Base-by-base conservation (phyloP, 495 filamentous ascomycete genomes). In the Penicillium ochrochloron region DNA sequence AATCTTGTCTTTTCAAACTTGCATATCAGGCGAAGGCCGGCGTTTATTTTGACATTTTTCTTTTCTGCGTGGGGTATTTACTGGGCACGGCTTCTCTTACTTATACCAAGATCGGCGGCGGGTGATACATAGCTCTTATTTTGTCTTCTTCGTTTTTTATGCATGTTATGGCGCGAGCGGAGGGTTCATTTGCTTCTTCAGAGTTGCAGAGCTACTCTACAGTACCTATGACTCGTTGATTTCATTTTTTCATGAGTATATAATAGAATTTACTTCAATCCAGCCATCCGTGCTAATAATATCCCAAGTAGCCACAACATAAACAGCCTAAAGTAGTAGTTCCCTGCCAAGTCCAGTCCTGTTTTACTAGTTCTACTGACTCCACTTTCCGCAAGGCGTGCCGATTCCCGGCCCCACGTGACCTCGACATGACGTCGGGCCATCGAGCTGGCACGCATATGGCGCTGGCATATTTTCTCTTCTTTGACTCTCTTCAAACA, bases 11-110 rank as follows among this genome's bases (percentile, higher is more conserved):
- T 65, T 62, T 66, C 68, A 65, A 68, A 64, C 62, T 52, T 76
- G 73, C 77, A 79, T 78, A 69, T 68, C 62, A 64, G 72, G 63
- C 64, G 64, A 21, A n/a, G 63, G 59, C 46, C 50, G 77, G 77
- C 77, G 75, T 79, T 75, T 25, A 50, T 31, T 59, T 25, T 48
- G 44, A 48, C 10, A 52, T 35, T 33, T 39, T 52, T 15, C 21
- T 39, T 39, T 39, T 15, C 25, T 15, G 37, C 27, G 10, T 23
- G 60, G 37, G 14, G 17, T 56, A 25, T 55, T 52, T 59, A 48
- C 25, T 52, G 57, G 57, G 41, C 48, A 27, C 54, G 59, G 41
- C 33, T 52, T 63, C 44, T 59, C 27, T 64, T 37, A 48, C 37
- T 50, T 35, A 62, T 62, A 63, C 44, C 46, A 50, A 58, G 54